Evolutionary conservation across 192 early-diverging fungal species (phyloP).

Genomic region (Geranomyces variabilis): DNA sequence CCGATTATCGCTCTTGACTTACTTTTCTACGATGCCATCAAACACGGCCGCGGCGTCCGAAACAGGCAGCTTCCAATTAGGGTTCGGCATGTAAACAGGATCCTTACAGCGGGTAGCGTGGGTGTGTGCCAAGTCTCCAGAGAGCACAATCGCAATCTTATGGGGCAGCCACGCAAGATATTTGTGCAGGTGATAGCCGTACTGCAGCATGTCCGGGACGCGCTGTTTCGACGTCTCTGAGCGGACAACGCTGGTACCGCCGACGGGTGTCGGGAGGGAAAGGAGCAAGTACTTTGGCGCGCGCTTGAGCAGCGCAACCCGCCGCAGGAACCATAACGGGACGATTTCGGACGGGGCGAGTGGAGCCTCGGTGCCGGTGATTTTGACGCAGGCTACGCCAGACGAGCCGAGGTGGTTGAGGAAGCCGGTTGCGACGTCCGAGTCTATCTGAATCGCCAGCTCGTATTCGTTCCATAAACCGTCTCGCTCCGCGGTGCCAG

Average conservation of each 20-base stretch:
- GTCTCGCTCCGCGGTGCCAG: constrained; percentile 8
- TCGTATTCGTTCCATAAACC: constrained; percentile 15
- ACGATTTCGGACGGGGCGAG: constrained; percentile 27
- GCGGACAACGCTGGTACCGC: constrained; percentile 25
- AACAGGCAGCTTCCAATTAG: constrained; percentile 28
- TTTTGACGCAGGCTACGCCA: constrained; percentile 33
- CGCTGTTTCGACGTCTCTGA: constrained; percentile 22
- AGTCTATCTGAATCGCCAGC: constrained; percentile 29
- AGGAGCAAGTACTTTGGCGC: constrained; percentile 24
- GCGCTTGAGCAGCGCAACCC: background rate
- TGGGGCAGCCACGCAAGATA: constrained; percentile 20
- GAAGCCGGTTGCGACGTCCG: constrained; percentile 20
- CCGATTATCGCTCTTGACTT: too few relatives aligned
- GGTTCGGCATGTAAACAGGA: constrained; percentile 23
- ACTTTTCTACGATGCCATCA: constrained; percentile 35
- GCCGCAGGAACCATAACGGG: constrained; percentile 33
- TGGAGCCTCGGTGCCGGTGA: constrained; percentile 32
- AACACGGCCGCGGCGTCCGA: constrained; percentile 37
- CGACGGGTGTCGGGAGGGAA: constrained; percentile 28
- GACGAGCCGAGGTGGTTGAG: constrained; percentile 30
- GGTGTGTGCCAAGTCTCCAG: constrained; percentile 29
- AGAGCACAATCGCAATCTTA: constrained; percentile 16
- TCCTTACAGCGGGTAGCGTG: constrained; percentile 27
- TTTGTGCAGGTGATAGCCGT: constrained; percentile 26
- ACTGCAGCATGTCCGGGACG: constrained; percentile 24